A percentile compares a stretch with the other conserved stretches of the same genome.
Evolutionary conservation across 169 alveolate genomes (phyloP).

Genomic region (Babesia bovis): DNA sequence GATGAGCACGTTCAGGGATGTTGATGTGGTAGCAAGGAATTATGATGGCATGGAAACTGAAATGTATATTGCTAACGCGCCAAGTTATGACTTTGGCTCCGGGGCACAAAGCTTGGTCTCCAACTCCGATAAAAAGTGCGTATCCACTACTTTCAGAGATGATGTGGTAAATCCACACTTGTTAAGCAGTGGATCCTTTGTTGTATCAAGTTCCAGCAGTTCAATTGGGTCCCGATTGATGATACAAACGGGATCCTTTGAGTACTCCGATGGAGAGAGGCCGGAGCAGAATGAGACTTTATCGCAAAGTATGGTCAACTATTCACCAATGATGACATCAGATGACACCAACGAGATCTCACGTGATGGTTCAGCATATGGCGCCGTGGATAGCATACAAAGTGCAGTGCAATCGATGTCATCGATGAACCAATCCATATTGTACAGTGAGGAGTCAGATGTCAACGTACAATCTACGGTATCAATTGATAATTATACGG

Average conservation of each 20-base stretch:
- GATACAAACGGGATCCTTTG: constrained; percentile 2
- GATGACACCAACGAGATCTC: background rate
- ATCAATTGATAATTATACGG: too few relatives aligned
- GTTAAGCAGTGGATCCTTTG: constrained; percentile 7
- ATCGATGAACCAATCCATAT: background rate
- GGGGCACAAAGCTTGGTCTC: background rate
- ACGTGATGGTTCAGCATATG: background rate
- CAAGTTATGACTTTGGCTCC: background rate
- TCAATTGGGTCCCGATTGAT: background rate
- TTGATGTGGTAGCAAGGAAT: background rate
- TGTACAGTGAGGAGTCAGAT: background rate
- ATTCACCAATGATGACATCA: background rate
- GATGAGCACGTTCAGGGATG: background rate
- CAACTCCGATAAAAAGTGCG: background rate
- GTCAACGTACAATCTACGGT: too few relatives aligned
- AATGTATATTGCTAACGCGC: constrained; percentile 2
- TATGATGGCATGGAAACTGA: background rate
- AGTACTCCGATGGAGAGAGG: background rate
- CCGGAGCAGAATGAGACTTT: background rate
- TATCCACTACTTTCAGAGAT: background rate
- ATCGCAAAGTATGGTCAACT: background rate
- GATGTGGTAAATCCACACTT: constrained; percentile 10
- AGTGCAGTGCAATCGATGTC: constrained; percentile 22
- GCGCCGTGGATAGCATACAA: constrained; percentile 1
- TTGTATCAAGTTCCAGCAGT: background rate